Base-by-base conservation (phyloP, 371 early-diverging fungal species). In the Coemansia sp. region DNA sequence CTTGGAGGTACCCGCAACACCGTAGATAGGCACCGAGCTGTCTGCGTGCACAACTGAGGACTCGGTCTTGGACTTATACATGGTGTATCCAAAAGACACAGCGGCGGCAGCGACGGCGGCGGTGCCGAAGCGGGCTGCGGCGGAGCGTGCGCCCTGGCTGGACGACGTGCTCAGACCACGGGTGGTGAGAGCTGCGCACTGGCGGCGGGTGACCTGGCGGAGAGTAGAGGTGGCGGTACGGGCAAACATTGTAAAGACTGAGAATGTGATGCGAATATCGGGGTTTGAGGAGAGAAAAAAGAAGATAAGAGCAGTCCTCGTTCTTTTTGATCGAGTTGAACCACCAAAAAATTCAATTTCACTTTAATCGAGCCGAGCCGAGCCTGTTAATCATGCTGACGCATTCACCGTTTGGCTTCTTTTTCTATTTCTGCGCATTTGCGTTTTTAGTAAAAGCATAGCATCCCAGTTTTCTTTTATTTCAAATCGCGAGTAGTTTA, bases 1-100 rank as follows among this genome's bases (percentile, higher is more conserved):
- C 70, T 82, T 80, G 77, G 78, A 56, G 29, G 86, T 83, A 58
- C 90, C 90, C 66, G 89, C 84, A 59, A 85, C 83, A 58, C 91
- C 91, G 69, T 89, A 87, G 67, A 87, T 71, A 63, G 85, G 84
- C 19, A 61, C 23, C 74, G 84, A 78, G 70, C 74, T 63, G 64
- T 84, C 86, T 61, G 87, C 85, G 26, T 70, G 72, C 66, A 83
- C 61, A 59, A 72, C 79, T 58, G 79, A 24, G 29, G 76, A 66
- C 49, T 56, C 26, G 40, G 54, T 49, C 55, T 61, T 66, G 46
- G 61, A 67, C 24, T 59, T 40, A 61, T 52, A 68, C 55, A 66
- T 24, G n/a, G 64, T 73, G 72, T 80, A 85, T 61, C 83, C 85
- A 29, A 83, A 82, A 52, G 84, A 73, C 57, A 81, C 80, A 51